Evolutionary conservation across 2,329 filamentous ascomycete species (phyloP).

Genomic region (Sporothrix sp.): DNA sequence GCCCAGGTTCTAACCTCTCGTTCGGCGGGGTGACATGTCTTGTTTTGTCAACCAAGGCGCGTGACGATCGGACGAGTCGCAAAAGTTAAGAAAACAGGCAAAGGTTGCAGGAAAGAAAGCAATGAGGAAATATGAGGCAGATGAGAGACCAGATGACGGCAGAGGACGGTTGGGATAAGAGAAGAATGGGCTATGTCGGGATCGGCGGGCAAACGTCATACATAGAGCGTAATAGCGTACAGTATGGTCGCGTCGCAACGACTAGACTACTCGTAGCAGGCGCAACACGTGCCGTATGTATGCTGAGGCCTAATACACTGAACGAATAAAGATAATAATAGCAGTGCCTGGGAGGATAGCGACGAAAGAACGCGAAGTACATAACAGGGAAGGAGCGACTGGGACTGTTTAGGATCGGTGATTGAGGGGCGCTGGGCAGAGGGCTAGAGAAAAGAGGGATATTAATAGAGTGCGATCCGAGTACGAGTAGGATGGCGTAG

Average conservation of each 20-base stretch:
- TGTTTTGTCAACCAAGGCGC: conserved; percentile 1
- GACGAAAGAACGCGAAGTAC: no score
- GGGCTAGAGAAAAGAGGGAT: no score
- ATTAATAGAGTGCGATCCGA: no score
- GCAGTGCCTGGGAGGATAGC: no score
- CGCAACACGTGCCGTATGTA: no score
- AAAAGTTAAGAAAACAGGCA: not conserved
- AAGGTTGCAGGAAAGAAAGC: not conserved
- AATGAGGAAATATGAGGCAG: not conserved
- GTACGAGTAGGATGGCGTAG: no score
- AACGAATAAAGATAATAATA: no score
- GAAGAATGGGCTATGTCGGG: not conserved
- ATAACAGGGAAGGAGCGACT: no score
- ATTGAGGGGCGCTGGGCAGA: no score
- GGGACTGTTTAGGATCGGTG: no score
- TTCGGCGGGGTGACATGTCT: conserved; percentile 1
- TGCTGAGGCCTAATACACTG: no score
- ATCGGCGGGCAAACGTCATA: conserved; percentile 7
- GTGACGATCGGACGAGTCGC: not conserved
- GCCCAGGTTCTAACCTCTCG: not conserved
- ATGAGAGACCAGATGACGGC: not conserved
- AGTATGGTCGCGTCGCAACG: no score
- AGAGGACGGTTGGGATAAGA: not conserved
- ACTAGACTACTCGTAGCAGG: not conserved
- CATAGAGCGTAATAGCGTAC: not conserved